Evolutionary conservation across 495 filamentous ascomycete genomes (phyloP).

Genomic region (Bacidia rubella): DNA sequence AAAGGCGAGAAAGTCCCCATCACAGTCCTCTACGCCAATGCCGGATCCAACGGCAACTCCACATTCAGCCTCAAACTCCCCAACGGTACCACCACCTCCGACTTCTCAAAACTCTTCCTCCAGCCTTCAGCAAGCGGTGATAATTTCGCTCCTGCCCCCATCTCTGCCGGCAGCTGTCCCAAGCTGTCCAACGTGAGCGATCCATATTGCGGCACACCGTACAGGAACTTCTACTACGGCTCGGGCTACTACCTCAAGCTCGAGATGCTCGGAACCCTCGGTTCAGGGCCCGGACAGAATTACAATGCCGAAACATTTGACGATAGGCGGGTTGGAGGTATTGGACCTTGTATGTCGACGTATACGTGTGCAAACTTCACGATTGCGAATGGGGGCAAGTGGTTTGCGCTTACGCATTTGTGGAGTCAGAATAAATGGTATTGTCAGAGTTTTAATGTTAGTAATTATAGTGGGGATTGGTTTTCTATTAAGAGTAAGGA

Average conservation of each 20-base stretch:
- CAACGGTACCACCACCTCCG: neutral
- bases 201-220: neutral
- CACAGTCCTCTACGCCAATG: neutral
- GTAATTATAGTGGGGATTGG: neutral
- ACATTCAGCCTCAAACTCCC: neutral
- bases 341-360: neutral
- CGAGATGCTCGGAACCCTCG: no score
- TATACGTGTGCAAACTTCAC: neutral
- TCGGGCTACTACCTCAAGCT: neutral
- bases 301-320: no score
- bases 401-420: neutral
- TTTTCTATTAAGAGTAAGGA: neutral
- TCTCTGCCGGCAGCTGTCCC: neutral
- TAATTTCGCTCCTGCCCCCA: neutral
- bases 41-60: neutral
- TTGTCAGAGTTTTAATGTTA: neutral
- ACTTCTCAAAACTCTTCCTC: neutral
- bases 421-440: neutral
- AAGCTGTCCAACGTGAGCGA: neutral
- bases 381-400: neutral
- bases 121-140: neutral
- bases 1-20: neutral
- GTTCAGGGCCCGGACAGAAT: no score
- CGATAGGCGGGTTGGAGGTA: no score
- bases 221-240: neutral